Conservation (phyloP, 345 rosid genomes). For the Laguncularia racemosa region DNA sequence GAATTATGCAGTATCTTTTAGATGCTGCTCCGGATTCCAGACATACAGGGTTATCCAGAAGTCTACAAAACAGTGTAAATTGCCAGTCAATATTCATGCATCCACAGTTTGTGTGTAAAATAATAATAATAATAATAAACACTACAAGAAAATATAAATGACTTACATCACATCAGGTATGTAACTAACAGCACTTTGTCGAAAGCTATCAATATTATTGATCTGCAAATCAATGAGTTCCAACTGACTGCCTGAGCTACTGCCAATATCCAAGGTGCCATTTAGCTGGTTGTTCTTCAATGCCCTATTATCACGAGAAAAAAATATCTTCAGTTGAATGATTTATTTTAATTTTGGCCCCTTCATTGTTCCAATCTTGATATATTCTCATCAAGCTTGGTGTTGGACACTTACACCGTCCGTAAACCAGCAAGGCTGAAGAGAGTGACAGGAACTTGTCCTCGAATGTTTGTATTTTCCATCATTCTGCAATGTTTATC, state of each 20-base stretch:
- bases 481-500: constrained; percentile 38
- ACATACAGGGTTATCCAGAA: constrained; percentile 58
- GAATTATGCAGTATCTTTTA: constrained; percentile 31
- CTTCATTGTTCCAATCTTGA: not conserved
- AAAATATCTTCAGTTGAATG: not conserved
- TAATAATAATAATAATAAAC: not conserved
- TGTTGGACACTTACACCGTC: constrained; percentile 49
- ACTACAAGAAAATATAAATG: not conserved
- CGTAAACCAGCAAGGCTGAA: constrained; percentile 53
- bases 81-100: not conserved
- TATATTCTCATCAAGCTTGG: constrained; percentile 1
- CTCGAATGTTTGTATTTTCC: constrained; percentile 44
- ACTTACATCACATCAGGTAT: constrained; percentile 43
- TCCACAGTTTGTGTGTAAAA: too few relatives aligned
- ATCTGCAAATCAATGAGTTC: constrained; percentile 42
- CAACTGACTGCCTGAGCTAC: constrained; percentile 31
- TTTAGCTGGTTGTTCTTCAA: constrained; percentile 42
- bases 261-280: constrained; percentile 49
- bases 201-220: constrained; percentile 33
- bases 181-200: constrained; percentile 5
- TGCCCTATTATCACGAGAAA: constrained; percentile 26
- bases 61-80: constrained; percentile 36
- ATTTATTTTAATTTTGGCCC: too few relatives aligned
- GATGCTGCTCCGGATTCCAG: constrained; percentile 19
- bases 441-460: constrained; percentile 40